Evolutionary conservation across 306 rosid species (phyloP).

Genomic region (Sesbania bispinosa): DNA sequence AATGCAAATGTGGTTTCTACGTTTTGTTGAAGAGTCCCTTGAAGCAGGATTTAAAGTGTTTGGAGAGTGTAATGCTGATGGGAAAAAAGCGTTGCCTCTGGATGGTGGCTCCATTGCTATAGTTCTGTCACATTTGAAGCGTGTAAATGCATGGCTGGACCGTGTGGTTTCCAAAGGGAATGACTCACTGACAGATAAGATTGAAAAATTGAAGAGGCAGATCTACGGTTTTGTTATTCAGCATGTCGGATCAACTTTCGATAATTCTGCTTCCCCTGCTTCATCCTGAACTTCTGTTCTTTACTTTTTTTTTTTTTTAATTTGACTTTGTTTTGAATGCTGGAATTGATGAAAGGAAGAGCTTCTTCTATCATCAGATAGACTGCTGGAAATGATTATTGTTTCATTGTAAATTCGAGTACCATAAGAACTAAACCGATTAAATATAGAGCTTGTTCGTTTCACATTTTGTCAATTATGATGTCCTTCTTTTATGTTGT

Average conservation of each 20-base stretch:
- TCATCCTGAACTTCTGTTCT: slow-evolving; percentile 34
- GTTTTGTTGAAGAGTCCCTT: slow-evolving; percentile 78
- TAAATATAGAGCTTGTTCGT: too few relatives aligned
- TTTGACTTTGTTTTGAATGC: neutral
- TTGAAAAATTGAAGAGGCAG: slow-evolving; percentile 78
- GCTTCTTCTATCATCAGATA: slow-evolving; percentile 22
- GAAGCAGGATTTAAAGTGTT: slow-evolving; percentile 91
- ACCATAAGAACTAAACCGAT: neutral
- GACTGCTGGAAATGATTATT: slow-evolving; percentile 17
- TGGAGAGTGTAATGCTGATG: slow-evolving; percentile 45
- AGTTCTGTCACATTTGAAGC: slow-evolving; percentile 81
- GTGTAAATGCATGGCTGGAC: slow-evolving; percentile 94
- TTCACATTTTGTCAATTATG: too few relatives aligned
- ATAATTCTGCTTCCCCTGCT: slow-evolving; percentile 38
- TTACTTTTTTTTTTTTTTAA: too few relatives aligned
- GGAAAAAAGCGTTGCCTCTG: slow-evolving; percentile 52
- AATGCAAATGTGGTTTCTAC: slow-evolving; percentile 87
- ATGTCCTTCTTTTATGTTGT: too few relatives aligned
- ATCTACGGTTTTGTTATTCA: slow-evolving; percentile 93
- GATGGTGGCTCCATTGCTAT: slow-evolving; percentile 82
- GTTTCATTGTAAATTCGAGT: slow-evolving; percentile 23
- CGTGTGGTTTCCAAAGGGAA: slow-evolving; percentile 52
- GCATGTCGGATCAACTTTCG: slow-evolving; percentile 87
- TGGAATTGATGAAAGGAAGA: slow-evolving; percentile 13
- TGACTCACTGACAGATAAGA: slow-evolving; percentile 47